A percentile compares a stretch with the other conserved stretches of the same genome.
phyloP scores from a whole-genome alignment of 108 stramenopile species.

The Pinguiococcus pyrenoidosus region DNA sequence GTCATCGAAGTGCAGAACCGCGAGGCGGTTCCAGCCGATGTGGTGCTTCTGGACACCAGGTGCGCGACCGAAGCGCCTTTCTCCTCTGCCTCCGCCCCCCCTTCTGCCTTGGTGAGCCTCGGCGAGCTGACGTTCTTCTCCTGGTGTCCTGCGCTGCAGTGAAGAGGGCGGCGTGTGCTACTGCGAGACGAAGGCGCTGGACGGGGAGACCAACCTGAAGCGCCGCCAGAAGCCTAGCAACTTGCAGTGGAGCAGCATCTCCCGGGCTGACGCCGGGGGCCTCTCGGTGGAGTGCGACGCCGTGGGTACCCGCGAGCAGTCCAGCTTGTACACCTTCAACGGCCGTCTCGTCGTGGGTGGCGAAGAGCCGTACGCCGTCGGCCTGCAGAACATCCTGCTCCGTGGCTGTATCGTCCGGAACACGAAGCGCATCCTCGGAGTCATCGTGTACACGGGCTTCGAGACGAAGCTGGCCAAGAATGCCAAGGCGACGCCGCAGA shows the following conservation, averaged over 20 bases:
- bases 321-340: too few species aligned
- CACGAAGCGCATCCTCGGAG: slow-evolving; percentile 25
- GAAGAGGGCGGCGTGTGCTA: slow-evolving; percentile 27
- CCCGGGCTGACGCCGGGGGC: too few species aligned
- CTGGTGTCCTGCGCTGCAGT: too few species aligned
- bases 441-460: slow-evolving; percentile 31
- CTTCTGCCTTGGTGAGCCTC: too few species aligned
- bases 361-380: too few species aligned
- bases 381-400: slow-evolving; percentile 20
- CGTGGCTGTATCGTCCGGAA: slow-evolving; percentile 32
- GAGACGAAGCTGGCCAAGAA: slow-evolving; percentile 43
- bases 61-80: slow-evolving; percentile 58
- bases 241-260: too few species aligned
- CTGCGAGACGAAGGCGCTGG: slow-evolving; percentile 32
- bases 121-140: too few species aligned
- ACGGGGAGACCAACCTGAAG: slow-evolving; percentile 41
- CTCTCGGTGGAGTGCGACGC: too few species aligned
- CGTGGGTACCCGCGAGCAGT: too few species aligned
- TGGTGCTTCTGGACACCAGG: slow-evolving; percentile 40
- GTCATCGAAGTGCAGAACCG: slow-evolving; percentile 20
- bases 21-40: slow-evolving; percentile 30
- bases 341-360: too few species aligned
- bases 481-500: slow-evolving; percentile 16
- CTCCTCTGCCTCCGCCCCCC: too few species aligned
- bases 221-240: too few species aligned